phyloP scores from a whole-genome alignment of 306 rosid genomes.

The Calophaca sinica region DNA sequence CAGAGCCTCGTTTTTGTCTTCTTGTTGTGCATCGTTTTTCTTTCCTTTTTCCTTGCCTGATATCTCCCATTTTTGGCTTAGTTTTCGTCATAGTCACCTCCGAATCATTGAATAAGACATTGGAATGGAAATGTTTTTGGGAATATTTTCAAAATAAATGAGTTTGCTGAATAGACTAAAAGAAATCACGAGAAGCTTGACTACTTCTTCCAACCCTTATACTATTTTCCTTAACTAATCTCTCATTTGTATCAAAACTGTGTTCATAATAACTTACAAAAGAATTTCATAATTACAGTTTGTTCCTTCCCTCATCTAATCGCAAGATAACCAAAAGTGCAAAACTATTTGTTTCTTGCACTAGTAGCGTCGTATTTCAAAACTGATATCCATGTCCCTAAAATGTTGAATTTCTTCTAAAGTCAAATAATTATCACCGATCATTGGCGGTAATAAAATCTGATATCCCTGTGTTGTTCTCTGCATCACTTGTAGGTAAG shows the following conservation, averaged over 20 bases:
- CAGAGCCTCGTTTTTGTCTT: too few relatives aligned
- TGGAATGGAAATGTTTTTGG: too few relatives aligned
- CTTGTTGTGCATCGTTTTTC: too few relatives aligned
- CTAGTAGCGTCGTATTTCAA: conserved; percentile 4
- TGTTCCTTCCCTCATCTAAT: conserved; percentile 26
- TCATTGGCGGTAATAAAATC: background rate
- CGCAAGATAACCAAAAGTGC: conserved; percentile 5
- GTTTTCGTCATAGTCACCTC: too few relatives aligned
- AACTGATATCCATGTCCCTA: conserved; percentile 15
- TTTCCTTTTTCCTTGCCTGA: too few relatives aligned
- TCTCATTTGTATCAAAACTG: conserved; percentile 41
- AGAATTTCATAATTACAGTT: conserved; percentile 39
- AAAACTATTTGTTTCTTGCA: conserved; percentile 12
- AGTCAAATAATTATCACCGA: background rate
- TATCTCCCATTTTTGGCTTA: too few relatives aligned
- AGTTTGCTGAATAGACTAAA: too few relatives aligned
- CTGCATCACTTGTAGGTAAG: background rate
- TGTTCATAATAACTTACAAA: conserved; percentile 16
- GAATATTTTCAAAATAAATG: too few relatives aligned
- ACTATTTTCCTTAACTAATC: background rate
- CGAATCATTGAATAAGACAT: too few relatives aligned
- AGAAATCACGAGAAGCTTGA: too few relatives aligned
- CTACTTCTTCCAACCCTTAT: too few relatives aligned
- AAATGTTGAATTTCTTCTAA: conserved; percentile 11
- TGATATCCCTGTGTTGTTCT: background rate